phyloP scores from a whole-genome alignment of 805 yeast genomes.

The Teunomyces aglyptinius region DNA sequence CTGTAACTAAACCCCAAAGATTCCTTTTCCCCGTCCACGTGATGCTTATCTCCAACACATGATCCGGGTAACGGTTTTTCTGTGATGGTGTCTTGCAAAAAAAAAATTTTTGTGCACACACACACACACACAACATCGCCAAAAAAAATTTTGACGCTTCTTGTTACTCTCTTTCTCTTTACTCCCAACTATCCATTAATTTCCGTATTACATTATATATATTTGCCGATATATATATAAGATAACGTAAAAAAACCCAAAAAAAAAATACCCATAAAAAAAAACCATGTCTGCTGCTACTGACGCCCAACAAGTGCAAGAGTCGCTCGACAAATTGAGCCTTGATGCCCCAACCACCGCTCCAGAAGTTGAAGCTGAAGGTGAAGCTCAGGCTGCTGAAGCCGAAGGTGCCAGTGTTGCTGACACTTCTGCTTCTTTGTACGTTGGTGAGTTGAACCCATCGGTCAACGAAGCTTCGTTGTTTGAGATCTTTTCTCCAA shows the following conservation, averaged over 20 bases:
- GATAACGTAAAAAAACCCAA: constrained; percentile 1
- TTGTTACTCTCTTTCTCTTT: neutral
- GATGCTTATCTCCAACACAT: constrained; percentile 1
- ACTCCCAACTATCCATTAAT: constrained; percentile 3
- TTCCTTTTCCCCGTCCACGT: neutral
- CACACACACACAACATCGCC: constrained; percentile 1
- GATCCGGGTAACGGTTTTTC: constrained; percentile 3
- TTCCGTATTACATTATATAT: constrained; percentile 4
- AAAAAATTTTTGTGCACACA: neutral
- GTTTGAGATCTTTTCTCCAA: constrained; percentile 90
- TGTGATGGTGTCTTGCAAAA: neutral
- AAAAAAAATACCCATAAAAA: constrained; percentile 1
- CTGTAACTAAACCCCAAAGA: no score
- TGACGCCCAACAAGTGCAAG: constrained; percentile 46
- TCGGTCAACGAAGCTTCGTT: constrained; percentile 90
- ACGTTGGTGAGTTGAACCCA: constrained; percentile 96
- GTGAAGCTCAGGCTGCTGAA: constrained; percentile 31
- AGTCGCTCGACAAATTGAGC: constrained; percentile 48
- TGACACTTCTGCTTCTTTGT: constrained; percentile 77
- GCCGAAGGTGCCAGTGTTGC: constrained; percentile 38
- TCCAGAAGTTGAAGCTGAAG: constrained; percentile 24
- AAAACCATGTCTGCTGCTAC: constrained; percentile 27
- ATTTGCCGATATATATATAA: constrained; percentile 5
- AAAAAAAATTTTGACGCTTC: constrained; percentile 1
- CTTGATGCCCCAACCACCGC: constrained; percentile 31